phyloP scores from a whole-genome alignment of 306 rosid genomes.

The Quercus gilva region DNA sequence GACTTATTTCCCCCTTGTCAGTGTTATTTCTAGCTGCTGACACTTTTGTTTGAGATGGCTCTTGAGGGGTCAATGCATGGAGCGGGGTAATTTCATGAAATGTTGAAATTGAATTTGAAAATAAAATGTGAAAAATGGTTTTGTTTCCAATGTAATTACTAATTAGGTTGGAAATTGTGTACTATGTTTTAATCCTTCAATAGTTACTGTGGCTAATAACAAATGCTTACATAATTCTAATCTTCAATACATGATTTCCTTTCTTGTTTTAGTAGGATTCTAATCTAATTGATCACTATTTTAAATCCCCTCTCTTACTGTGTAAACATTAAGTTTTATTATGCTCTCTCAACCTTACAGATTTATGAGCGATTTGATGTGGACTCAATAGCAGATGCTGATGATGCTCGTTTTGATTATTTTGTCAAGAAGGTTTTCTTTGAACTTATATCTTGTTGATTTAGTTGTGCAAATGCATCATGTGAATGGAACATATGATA shows the following conservation, averaged over 20 bases:
- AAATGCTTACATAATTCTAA: neutral
- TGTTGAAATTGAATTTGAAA: neutral
- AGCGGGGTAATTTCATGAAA: neutral
- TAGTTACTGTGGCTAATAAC: neutral
- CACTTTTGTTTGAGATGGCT: neutral
- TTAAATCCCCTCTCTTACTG: slow-evolving; percentile 6
- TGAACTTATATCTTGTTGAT: neutral
- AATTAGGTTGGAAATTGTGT: neutral
- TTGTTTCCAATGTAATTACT: neutral
- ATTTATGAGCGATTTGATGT: slow-evolving; percentile 64
- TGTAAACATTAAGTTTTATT: neutral
- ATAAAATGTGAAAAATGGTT: neutral
- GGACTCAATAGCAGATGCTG: slow-evolving; percentile 61
- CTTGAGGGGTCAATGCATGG: neutral
- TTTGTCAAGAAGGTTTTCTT: slow-evolving; percentile 67
- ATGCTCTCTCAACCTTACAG: slow-evolving; percentile 41
- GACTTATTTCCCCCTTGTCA: neutral
- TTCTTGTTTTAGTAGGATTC: neutral
- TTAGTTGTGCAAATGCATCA: neutral
- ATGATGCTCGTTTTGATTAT: slow-evolving; percentile 85
- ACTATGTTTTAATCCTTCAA: neutral
- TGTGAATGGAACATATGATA: slow-evolving; percentile 1
- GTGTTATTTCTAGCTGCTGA: neutral
- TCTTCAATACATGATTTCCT: neutral
- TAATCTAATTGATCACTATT: slow-evolving; percentile 10